These are phyloP conservation scores for Globisporangium acanthophoron DNA, from an alignment of 352 stramenopile genomes.

Conservation along the genomic window DNA sequence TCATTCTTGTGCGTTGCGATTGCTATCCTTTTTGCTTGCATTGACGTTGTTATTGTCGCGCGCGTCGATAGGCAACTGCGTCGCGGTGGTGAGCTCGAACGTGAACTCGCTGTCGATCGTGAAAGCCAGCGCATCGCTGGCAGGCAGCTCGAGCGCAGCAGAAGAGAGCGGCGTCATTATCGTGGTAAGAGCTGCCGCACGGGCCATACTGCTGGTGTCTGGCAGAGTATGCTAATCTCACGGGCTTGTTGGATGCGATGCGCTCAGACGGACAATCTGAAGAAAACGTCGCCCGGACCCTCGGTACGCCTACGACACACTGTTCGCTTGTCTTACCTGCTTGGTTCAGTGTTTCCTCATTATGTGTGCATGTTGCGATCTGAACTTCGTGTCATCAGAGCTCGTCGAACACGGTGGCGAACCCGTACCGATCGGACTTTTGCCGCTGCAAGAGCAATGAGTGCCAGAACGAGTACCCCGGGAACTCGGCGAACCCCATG, in stretches of 20 bases:
- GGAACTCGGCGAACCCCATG: constrained; percentile 27
- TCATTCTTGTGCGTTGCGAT: not conserved
- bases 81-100: constrained; percentile 10
- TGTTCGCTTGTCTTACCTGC: not conserved
- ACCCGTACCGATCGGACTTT: constrained; percentile 54
- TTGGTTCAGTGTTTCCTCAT: not conserved
- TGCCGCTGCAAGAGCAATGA: constrained; percentile 62
- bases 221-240: not conserved
- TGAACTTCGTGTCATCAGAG: not conserved
- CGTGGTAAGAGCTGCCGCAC: constrained; percentile 1
- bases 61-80: constrained; percentile 2
- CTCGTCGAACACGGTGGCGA: constrained; percentile 2
- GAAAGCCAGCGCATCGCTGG: not conserved
- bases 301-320: not conserved
- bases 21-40: not conserved
- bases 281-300: not conserved
- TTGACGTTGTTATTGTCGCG: not conserved
- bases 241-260: not conserved
- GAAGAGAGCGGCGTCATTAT: constrained; percentile 9
- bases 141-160: constrained; percentile 7
- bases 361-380: not conserved
- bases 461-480: constrained; percentile 66
- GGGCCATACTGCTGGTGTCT: not conserved
- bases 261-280: not conserved
- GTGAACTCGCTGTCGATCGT: constrained; percentile 6